Conservation (phyloP, 371 early-diverging fungal genomes). For the Nematocida parisii region DNA sequence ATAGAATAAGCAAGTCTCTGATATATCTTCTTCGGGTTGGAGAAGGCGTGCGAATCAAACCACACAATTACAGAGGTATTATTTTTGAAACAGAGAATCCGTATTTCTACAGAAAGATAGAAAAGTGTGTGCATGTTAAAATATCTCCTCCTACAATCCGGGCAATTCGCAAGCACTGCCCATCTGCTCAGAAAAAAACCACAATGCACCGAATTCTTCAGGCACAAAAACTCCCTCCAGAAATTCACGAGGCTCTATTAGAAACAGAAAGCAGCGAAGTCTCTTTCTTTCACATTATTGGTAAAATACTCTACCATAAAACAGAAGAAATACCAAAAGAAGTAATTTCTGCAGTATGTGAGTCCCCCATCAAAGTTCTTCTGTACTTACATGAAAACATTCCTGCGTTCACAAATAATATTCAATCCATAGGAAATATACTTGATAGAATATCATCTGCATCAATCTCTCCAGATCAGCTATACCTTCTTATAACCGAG, state of each 20-base stretch:
- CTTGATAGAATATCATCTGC: constrained; percentile 25
- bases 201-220: constrained; percentile 13
- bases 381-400: constrained; percentile 42
- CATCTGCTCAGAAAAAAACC: neutral
- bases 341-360: constrained; percentile 1
- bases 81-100: constrained; percentile 44
- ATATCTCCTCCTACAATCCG: neutral
- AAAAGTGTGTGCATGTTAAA: constrained; percentile 17
- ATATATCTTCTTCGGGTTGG: constrained; percentile 43
- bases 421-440: neutral
- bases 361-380: constrained; percentile 12
- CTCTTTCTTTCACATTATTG: constrained; percentile 30
- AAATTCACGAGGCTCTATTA: neutral
- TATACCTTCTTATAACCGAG: neutral
- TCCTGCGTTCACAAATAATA: neutral
- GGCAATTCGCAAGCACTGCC: neutral
- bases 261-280: neutral
- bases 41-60: neutral
- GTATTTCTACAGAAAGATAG: constrained; percentile 31
- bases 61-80: constrained; percentile 4
- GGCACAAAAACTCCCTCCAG: neutral
- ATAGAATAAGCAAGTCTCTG: constrained; percentile 18
- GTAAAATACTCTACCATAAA: constrained; percentile 50
- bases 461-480: neutral
- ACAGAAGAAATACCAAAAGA: constrained; percentile 10